Evolutionary conservation across 805 yeast species (phyloP).

Genomic region (Komagataella populi): DNA sequence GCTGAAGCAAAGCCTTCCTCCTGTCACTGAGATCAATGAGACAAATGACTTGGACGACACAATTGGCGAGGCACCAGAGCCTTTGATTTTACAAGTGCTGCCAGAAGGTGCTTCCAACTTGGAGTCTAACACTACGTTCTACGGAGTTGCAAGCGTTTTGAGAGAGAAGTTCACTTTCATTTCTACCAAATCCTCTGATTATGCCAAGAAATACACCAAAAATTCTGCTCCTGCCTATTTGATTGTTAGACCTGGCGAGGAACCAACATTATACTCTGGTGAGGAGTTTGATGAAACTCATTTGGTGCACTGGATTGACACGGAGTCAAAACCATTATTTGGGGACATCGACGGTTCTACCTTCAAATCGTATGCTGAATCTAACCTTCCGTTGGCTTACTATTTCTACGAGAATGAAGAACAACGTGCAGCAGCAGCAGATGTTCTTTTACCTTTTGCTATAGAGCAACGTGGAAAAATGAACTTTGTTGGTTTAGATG

Average conservation of each 20-base stretch:
- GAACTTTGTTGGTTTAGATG: constrained; percentile 84
- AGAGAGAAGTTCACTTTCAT: constrained; percentile 57
- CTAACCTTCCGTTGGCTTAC: constrained; percentile 74
- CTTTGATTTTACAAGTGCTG: constrained; percentile 42
- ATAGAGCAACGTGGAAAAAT: constrained; percentile 66
- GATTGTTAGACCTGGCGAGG: constrained; percentile 31
- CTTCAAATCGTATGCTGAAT: constrained; percentile 58
- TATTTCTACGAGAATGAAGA: constrained; percentile 65
- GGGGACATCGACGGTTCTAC: constrained; percentile 81
- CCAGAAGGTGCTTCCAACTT: constrained; percentile 19
- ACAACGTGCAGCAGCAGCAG: constrained; percentile 44
- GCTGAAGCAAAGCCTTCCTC: constrained; percentile 73
- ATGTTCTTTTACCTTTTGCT: constrained; percentile 47
- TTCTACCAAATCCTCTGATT: constrained; percentile 24
- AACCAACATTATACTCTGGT: constrained; percentile 29
- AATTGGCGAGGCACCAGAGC: constrained; percentile 30
- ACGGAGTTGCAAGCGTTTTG: constrained; percentile 43
- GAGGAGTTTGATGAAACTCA: constrained; percentile 20
- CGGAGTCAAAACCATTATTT: constrained; percentile 67
- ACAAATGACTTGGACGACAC: constrained; percentile 36
- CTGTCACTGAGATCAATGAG: constrained; percentile 39
- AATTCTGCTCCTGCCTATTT: constrained; percentile 24
- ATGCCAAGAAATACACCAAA: constrained; percentile 19
- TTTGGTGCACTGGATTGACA: constrained; percentile 33
- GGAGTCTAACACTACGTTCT: constrained; percentile 42